Percentiles rank a stretch among this genome's conserved stretches.
phyloP scores from a whole-genome alignment of 805 yeast species.

The Yamadazyma sp. region DNA sequence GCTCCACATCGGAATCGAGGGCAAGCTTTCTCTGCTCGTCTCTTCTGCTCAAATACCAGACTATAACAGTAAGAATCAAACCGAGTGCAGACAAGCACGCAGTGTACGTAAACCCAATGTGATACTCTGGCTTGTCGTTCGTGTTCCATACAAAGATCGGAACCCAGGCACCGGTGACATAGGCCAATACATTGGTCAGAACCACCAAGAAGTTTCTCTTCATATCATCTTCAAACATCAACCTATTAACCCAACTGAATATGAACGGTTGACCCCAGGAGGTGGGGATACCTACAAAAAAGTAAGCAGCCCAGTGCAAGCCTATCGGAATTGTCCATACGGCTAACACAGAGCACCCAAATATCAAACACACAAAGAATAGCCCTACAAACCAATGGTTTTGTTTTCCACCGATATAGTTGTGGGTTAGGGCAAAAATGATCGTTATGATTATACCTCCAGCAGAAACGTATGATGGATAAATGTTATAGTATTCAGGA shows the following conservation, averaged over 20 bases:
- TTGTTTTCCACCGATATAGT: slow-evolving; percentile 30
- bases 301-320: slow-evolving; percentile 52
- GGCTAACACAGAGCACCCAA: slow-evolving; percentile 45
- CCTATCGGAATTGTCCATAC: slow-evolving; percentile 50
- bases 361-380: slow-evolving; percentile 39
- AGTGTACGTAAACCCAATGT: slow-evolving; percentile 36
- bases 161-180: slow-evolving; percentile 39
- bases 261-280: slow-evolving; percentile 57
- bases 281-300: slow-evolving; percentile 46
- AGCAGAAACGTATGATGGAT: slow-evolving; percentile 30
- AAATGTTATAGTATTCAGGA: slow-evolving; percentile 31
- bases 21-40: slow-evolving; percentile 22
- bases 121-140: slow-evolving; percentile 30
- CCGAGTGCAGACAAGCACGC: slow-evolving; percentile 33
- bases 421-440: slow-evolving; percentile 28
- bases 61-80: slow-evolving; percentile 26
- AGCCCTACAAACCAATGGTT: slow-evolving; percentile 37
- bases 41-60: slow-evolving; percentile 24
- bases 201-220: slow-evolving; percentile 41
- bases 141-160: slow-evolving; percentile 44
- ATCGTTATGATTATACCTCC: slow-evolving; percentile 26
- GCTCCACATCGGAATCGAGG: slow-evolving; percentile 2
- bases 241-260: slow-evolving; percentile 55
- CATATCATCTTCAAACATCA: slow-evolving; percentile 44
- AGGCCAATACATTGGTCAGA: slow-evolving; percentile 38